phyloP scores from a whole-genome alignment of 2,329 filamentous ascomycete species.

The Karstenula rhodostoma region DNA sequence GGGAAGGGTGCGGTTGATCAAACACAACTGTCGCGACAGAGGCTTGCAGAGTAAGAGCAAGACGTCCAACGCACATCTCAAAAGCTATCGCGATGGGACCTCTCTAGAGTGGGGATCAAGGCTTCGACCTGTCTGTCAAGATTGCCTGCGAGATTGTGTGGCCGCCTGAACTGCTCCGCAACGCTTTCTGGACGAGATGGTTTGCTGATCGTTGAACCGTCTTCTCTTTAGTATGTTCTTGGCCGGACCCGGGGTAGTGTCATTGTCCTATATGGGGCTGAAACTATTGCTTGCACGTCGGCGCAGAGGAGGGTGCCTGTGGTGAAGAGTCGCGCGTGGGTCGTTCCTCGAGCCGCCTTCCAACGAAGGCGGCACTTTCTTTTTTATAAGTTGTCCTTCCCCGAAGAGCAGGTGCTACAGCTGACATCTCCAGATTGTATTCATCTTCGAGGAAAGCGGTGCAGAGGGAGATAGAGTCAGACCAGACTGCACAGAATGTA shows the following conservation, averaged over 20 bases:
- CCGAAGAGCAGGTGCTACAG: constrained; percentile 29
- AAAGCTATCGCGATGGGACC: constrained; percentile 40
- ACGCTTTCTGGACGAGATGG: constrained; percentile 14
- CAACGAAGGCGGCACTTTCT: constrained; percentile 38
- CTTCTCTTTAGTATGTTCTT: constrained; percentile 26
- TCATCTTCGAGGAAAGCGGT: background rate
- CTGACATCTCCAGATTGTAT: constrained; percentile 24
- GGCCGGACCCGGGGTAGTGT: constrained; percentile 30
- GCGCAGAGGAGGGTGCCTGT: constrained; percentile 31
- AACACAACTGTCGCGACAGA: constrained; percentile 22
- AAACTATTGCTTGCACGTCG: constrained; percentile 15
- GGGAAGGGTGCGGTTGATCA: constrained; percentile 22
- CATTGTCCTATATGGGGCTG: constrained; percentile 10
- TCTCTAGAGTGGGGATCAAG: constrained; percentile 53
- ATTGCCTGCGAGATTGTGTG: constrained; percentile 24
- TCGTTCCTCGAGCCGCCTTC: constrained; percentile 29
- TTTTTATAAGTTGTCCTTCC: constrained; percentile 52
- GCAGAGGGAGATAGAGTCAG: too few relatives aligned
- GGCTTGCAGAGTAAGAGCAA: constrained; percentile 13
- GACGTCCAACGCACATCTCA: constrained; percentile 19
- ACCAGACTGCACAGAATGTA: too few relatives aligned
- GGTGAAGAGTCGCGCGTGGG: constrained; percentile 24
- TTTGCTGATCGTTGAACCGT: constrained; percentile 24
- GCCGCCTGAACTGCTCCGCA: constrained; percentile 19
- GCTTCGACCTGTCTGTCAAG: constrained; percentile 49